phyloP scores from a whole-genome alignment of 1,284 basidiomycete genomes.

The Pterulicium gracile region DNA sequence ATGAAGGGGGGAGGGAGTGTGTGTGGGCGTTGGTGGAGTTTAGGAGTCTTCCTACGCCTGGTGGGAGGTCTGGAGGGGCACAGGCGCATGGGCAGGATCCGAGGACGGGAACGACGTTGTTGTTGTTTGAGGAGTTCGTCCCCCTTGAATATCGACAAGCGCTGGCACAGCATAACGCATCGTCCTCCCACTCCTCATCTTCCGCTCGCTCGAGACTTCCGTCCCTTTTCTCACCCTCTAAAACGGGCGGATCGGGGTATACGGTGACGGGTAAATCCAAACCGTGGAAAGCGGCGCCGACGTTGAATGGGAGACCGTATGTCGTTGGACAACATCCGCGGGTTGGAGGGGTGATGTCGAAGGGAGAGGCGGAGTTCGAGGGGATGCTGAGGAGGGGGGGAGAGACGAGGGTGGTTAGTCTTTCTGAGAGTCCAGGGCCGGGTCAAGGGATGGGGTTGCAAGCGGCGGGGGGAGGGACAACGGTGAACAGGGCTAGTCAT shows the following conservation, averaged over 20 bases:
- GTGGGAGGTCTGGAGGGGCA: not conserved
- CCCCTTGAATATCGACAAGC: conserved; percentile 77
- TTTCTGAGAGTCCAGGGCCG: too few relatives aligned
- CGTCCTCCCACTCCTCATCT: conserved; percentile 19
- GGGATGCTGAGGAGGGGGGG: conserved; percentile 47
- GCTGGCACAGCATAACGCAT: conserved; percentile 35
- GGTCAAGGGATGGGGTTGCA: too few relatives aligned
- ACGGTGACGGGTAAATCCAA: conserved; percentile 6
- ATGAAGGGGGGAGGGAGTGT: conserved; percentile 65
- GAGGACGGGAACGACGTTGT: conserved; percentile 43
- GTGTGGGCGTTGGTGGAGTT: conserved; percentile 92
- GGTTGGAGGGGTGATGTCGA: conserved; percentile 30
- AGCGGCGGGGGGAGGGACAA: too few relatives aligned
- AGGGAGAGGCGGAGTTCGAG: conserved; percentile 73
- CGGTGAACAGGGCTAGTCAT: too few relatives aligned
- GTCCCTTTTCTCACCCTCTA: conserved; percentile 35
- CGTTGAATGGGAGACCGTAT: conserved; percentile 68
- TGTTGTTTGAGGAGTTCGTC: conserved; percentile 84
- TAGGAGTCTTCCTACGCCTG: conserved; percentile 47
- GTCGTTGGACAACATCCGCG: conserved; percentile 56
- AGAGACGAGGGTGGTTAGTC: conserved; percentile 14
- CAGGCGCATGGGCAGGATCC: conserved; percentile 28
- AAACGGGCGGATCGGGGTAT: too few relatives aligned
- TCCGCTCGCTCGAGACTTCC: conserved; percentile 34
- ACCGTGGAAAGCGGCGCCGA: conserved; percentile 70